Evolutionary conservation across 331 rosid species (phyloP).

Genomic region (Pyracantha coccinea): DNA sequence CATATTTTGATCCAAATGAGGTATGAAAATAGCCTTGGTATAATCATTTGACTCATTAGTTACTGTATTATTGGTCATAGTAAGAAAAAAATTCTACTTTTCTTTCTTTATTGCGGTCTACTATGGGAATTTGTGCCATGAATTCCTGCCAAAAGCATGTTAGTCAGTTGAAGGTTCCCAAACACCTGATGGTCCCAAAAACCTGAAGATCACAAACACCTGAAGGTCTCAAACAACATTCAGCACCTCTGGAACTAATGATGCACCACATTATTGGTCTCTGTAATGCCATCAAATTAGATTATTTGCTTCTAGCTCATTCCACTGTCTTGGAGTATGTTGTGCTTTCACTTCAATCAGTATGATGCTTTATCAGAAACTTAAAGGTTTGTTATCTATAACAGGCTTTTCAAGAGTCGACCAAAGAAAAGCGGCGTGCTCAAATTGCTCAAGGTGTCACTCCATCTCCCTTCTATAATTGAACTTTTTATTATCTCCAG

Average conservation of each 20-base stretch:
- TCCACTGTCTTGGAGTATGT: not conserved
- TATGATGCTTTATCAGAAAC: not conserved
- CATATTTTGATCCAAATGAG: slow-evolving; percentile 98
- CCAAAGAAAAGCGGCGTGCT: slow-evolving; percentile 88
- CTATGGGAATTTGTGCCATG: not conserved
- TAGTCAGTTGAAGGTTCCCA: not conserved
- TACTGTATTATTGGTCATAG: not conserved
- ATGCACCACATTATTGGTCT: too few relatives aligned
- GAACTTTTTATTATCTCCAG: not conserved
- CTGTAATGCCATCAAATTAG: too few relatives aligned
- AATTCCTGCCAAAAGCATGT: not conserved
- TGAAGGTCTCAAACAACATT: too few relatives aligned
- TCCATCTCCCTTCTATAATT: slow-evolving; percentile 1
- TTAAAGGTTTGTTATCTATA: slow-evolving; percentile 8
- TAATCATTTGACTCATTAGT: not conserved
- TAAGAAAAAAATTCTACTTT: not conserved
- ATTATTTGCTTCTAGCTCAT: not conserved
- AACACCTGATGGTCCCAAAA: too few relatives aligned
- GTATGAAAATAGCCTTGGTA: slow-evolving; percentile 23
- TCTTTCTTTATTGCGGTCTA: not conserved
- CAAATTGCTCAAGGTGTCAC: slow-evolving; percentile 86
- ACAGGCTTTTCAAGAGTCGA: slow-evolving; percentile 95
- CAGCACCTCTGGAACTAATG: too few relatives aligned
- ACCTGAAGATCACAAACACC: too few relatives aligned
- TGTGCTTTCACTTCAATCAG: not conserved